A percentile compares a stretch with the other conserved stretches of the same genome.
Evolutionary conservation across 73 alveolate species (phyloP).

Genomic region (Paramecium biaurelia): DNA sequence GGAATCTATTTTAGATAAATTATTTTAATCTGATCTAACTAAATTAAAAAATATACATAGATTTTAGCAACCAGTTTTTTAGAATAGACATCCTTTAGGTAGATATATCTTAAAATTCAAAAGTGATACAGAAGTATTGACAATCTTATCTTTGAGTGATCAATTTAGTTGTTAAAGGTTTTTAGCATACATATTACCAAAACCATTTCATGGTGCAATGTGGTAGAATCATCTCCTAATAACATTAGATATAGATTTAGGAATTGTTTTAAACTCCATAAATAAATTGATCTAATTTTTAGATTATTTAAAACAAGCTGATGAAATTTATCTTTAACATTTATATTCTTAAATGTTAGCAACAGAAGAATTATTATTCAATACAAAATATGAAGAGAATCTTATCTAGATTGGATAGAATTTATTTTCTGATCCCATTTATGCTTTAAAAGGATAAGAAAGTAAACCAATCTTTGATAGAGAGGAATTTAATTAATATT

Average conservation of each 20-base stretch:
- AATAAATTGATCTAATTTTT: neutral
- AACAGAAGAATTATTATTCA: constrained; percentile 26
- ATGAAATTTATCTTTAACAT: neutral
- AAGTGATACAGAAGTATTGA: neutral
- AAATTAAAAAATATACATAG: neutral
- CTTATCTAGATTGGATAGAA: neutral
- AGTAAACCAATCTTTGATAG: constrained; percentile 23
- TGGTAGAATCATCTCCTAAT: neutral
- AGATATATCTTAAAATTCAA: neutral
- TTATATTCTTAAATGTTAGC: constrained; percentile 31
- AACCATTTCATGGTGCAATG: neutral
- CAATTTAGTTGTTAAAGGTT: neutral
- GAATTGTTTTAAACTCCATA: neutral
- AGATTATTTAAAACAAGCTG: neutral
- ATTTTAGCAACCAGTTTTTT: neutral
- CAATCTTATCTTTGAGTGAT: neutral
- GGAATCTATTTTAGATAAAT: neutral
- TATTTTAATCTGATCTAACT: neutral
- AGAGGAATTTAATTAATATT: neutral
- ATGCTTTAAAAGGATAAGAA: neutral
- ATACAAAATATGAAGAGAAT: neutral
- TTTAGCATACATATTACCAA: neutral
- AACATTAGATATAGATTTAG: neutral
- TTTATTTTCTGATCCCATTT: neutral
- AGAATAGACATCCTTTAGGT: neutral